Base-by-base conservation (phyloP, 1,284 basidiomycete species). In the Omphalotus olearius region DNA sequence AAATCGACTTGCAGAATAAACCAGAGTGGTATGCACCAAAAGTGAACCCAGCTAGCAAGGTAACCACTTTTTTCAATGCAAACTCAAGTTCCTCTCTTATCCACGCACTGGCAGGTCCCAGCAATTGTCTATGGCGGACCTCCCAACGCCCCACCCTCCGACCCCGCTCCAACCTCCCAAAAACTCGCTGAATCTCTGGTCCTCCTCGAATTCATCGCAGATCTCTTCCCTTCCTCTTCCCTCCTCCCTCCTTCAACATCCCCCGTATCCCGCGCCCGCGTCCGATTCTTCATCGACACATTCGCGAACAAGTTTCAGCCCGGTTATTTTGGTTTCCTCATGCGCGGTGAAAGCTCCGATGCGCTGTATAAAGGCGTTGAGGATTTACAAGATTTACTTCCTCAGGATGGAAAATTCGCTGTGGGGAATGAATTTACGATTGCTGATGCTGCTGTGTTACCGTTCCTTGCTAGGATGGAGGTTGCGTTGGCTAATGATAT, bases 21-120 rank as follows among this genome's bases (percentile, higher is more conserved):
- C 84, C 85, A 0, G 72, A 70, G 45, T 83, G 82, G 83, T 85
- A 82, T 61, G 73, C 76, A 0, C 69, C 75, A 0, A 71, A 78
- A 54, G 73, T 87, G 35, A 86, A 86, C 64, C 77, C 79, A 1
- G 80, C 77, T 1, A 75, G 76, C 63, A 84, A 85, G 72, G 82
- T 81, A 58, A 38, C 7, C n/a, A 42, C 16, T 18, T 18, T 18
- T n/a, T 13, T 23, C 26, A 3, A 1, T 42, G 25, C 20, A 7
- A 18, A 43, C 41, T 14, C 17, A 3, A 33, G 5, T 4, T 37
- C n/a, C 2, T 13, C 30, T 17, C 13, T n/a, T n/a, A n/a, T n/a
- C n/a, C n/a, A n/a, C n/a, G n/a, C n/a, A 23, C 17, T 33, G 9
- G 17, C 18, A 78, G 77, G 71, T 83, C 13, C 83, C 81, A 7